A percentile compares a stretch with the other conserved stretches of the same genome.
Conservation (phyloP, 1,139 yeast genomes). For the Geotrichum candidum region DNA sequence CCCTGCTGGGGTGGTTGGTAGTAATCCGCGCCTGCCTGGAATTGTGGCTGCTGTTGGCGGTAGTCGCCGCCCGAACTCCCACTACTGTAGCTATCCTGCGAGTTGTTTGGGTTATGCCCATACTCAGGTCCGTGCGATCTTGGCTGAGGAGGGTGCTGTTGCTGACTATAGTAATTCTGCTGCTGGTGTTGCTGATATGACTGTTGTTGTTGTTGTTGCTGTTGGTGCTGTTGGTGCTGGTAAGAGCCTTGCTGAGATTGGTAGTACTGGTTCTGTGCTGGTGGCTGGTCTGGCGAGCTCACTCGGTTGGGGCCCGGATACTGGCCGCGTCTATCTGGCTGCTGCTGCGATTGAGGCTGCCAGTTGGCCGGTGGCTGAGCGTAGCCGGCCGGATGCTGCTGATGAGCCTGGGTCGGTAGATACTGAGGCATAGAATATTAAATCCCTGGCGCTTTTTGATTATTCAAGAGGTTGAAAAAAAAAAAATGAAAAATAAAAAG, state of each 20-base stretch:
- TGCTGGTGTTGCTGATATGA: background rate
- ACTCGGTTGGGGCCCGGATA: background rate
- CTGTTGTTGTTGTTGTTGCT: background rate
- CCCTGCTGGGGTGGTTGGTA: background rate
- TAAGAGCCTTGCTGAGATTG: slow-evolving; percentile 1
- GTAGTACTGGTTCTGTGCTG: background rate
- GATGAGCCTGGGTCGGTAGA: slow-evolving; percentile 1
- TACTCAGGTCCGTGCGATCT: background rate
- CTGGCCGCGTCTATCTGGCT: background rate
- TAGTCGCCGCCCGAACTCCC: background rate
- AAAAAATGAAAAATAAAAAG: too few species aligned
- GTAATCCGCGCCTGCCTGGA: background rate
- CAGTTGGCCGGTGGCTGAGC: background rate
- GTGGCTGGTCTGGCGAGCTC: background rate
- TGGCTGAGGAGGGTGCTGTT: background rate
- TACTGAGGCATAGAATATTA: background rate
- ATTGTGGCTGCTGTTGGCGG: background rate
- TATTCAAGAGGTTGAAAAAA: background rate
- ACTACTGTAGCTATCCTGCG: background rate
- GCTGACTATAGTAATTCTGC: background rate
- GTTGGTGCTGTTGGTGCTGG: background rate
- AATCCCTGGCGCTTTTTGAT: background rate
- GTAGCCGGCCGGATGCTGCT: background rate
- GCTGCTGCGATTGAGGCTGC: background rate
- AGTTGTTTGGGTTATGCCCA: background rate